A percentile compares a stretch with the other conserved stretches of the same genome.
phyloP scores from a whole-genome alignment of 208 protist genomes.

The Blastocrithidia nonstop region DNA sequence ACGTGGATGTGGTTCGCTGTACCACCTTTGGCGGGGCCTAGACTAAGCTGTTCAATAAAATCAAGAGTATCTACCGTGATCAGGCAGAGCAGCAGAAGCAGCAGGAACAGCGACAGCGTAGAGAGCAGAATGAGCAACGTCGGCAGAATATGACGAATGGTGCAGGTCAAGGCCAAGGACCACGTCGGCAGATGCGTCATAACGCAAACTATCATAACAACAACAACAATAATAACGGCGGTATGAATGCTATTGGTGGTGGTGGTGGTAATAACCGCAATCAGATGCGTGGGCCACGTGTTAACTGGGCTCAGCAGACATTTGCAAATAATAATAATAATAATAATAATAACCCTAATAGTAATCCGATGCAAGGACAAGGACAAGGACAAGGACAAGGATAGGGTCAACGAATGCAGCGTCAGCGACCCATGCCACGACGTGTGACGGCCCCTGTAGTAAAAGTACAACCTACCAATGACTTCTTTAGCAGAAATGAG shows the following conservation, averaged over 20 bases:
- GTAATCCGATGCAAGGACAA: no score
- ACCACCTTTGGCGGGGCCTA: conserved; percentile 57
- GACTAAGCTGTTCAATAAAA: conserved; percentile 55
- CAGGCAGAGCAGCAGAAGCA: conserved; percentile 29
- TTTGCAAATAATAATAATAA: no score
- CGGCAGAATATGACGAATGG: conserved; percentile 15
- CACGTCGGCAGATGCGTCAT: not conserved
- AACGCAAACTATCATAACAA: not conserved
- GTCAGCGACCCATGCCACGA: no score
- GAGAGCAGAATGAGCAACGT: conserved; percentile 12
- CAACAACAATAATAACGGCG: not conserved
- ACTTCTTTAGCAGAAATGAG: not conserved
- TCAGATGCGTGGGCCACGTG: not conserved
- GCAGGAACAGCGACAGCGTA: conserved; percentile 13
- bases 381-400: no score
- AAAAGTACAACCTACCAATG: not conserved
- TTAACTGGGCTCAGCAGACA: no score
- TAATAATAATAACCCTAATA: no score
- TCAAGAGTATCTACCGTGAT: conserved; percentile 43
- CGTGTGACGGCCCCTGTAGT: no score
- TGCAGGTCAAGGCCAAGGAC: conserved; percentile 11
- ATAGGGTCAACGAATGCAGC: no score
- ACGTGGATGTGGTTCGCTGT: conserved; percentile 67
- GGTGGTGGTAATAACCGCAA: conserved; percentile 9
- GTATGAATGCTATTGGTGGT: conserved; percentile 2